phyloP scores from a whole-genome alignment of 2,329 filamentous ascomycete genomes.

The Cytospora piceae region DNA sequence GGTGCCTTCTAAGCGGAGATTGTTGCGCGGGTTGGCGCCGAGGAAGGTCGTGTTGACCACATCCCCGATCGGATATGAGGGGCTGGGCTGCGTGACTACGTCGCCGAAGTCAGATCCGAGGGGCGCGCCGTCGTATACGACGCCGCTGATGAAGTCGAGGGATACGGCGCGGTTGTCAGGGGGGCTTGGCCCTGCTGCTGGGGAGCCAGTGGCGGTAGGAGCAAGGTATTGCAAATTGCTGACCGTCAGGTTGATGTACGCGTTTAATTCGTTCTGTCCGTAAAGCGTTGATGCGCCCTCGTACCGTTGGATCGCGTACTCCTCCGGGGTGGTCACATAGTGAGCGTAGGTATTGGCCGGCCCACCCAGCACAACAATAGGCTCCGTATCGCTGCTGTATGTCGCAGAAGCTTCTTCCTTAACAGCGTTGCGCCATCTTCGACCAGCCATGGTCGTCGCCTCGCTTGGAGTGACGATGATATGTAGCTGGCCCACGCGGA shows the following conservation, averaged over 20 bases:
- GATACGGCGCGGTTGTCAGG: conserved; percentile 79
- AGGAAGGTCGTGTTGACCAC: conserved; percentile 71
- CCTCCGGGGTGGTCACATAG: conserved; percentile 40
- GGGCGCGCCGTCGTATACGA: conserved; percentile 73
- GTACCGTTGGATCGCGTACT: conserved; percentile 80
- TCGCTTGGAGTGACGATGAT: conserved; percentile 87
- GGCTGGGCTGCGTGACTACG: conserved; percentile 56
- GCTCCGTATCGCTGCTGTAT: conserved; percentile 50
- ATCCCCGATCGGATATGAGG: conserved; percentile 60
- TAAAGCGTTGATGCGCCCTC: conserved; percentile 94
- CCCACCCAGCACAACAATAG: conserved; percentile 78
- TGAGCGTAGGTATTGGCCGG: conserved; percentile 84
- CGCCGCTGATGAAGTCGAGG: conserved; percentile 77
- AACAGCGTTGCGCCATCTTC: conserved; percentile 79
- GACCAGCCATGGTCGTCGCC: conserved; percentile 88
- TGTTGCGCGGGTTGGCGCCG: conserved; percentile 87
- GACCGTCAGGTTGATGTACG: conserved; percentile 86
- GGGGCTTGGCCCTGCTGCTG: conserved; percentile 63
- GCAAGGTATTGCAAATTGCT: conserved; percentile 69
- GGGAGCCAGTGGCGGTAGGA: conserved; percentile 47
- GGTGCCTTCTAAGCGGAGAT: conserved; percentile 75
- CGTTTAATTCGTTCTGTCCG: conserved; percentile 79
- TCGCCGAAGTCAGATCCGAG: conserved; percentile 72
- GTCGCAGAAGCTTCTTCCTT: conserved; percentile 50
- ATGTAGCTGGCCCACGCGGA: conserved; percentile 81